Evolutionary conservation across 75 land plant species (phyloP), one percentile per base, ranked within the genome.

Genomic region (Sequoia sempervirens): DNA sequence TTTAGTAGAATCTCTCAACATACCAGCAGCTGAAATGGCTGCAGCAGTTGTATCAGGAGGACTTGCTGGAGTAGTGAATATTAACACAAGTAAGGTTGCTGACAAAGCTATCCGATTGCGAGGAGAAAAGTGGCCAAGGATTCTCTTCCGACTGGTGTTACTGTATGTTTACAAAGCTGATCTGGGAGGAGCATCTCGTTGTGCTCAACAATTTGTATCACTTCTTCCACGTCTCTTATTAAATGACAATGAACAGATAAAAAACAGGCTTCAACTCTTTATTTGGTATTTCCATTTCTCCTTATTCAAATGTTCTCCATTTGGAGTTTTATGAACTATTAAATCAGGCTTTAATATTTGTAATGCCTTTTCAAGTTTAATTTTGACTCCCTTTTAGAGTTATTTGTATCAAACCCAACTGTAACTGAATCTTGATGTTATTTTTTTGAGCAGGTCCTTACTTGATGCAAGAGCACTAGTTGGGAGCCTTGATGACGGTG

Each of bases 11-110:
- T 98, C 99, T 40, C 85, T 98, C 54, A 98, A 96, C 81, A 91
- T 98, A 72, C 99, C 99, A 86, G 99, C 99, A 75, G 95, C 95
- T 52, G 99, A 98, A 84, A 91, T 98, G 94, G 99, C 99, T 87
- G 99, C 99, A 74, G 99, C 92, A 68, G 98, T 97, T 83, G 99
- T 98, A 18, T 90, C 99, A 52, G 99, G 99, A 76, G 96, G 99
- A 41, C 88, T 97, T 88, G 89, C 94, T 66, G 94, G 80, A 87
- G 99, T 95, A 26, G 90, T 95, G 84, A 90, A 91, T 80, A 93
- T 91, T 80, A 93, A 91, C 81, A 76, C 93, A 43, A 89, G 56
- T 83, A 98, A 94, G 84, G 84, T 82, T 84, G 87, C 91, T 83
- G 99, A 98, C 83, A 98, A 98, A 90, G 95, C 99, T 28, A 93